Percentiles rank a stretch among this genome's conserved stretches.
Evolutionary conservation across 768 basidiomycete genomes (phyloP).

Genomic region (Nidula microcarpa): DNA sequence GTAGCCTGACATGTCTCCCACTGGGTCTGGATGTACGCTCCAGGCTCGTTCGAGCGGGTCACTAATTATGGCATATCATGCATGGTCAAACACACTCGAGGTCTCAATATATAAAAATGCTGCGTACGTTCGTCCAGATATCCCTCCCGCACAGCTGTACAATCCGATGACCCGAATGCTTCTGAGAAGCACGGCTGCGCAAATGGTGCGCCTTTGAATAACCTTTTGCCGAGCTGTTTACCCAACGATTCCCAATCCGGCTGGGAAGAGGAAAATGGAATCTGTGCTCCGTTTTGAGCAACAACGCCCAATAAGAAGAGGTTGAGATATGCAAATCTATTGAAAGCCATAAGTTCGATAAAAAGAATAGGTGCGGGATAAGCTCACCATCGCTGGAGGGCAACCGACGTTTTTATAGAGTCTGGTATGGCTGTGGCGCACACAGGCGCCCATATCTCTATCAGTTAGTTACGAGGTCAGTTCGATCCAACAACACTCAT

Average conservation of each 20-base stretch:
- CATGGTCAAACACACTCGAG: background rate
- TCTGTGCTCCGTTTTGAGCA: too few species aligned
- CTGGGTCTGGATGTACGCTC: slow-evolving; percentile 22
- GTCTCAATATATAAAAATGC: background rate
- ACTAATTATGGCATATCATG: background rate
- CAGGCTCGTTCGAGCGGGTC: background rate
- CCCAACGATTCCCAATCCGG: slow-evolving; percentile 15
- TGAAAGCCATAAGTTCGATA: too few species aligned
- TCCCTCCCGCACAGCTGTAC: slow-evolving; percentile 6
- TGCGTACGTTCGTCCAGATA: slow-evolving; percentile 16
- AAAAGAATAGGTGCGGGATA: too few species aligned
- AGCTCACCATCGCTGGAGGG: too few species aligned
- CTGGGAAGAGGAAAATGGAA: too few species aligned
- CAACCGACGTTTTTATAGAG: too few species aligned
- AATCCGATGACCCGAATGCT: slow-evolving; percentile 12
- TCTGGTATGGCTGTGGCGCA: too few species aligned
- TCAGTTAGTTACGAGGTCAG: too few species aligned
- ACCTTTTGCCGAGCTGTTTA: slow-evolving; percentile 5
- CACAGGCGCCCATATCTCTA: too few species aligned
- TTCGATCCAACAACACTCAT: too few species aligned
- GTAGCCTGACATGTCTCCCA: slow-evolving; percentile 56
- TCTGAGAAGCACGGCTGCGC: slow-evolving; percentile 17
- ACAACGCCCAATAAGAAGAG: too few species aligned
- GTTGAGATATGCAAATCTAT: too few species aligned
- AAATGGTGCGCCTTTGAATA: slow-evolving; percentile 15